These are phyloP conservation scores for Lentinula lateritia DNA, from an alignment of 768 basidiomycete species.

Conservation along the genomic window DNA sequence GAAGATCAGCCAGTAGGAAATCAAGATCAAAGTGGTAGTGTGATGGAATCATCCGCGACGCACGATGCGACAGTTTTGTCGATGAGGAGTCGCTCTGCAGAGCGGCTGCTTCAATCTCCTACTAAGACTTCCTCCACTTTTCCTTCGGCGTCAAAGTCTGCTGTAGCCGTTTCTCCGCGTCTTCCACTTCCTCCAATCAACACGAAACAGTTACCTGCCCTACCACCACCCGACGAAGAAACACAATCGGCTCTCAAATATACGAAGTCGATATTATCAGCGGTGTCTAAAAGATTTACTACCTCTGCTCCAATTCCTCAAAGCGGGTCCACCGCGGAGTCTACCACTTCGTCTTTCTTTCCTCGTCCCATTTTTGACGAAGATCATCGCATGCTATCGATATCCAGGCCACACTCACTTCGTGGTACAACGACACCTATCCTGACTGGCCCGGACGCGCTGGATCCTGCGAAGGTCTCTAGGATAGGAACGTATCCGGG, in stretches of 20 bases:
- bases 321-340: slow-evolving; percentile 1
- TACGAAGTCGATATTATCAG: neutral
- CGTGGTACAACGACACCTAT: neutral
- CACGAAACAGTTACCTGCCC: slow-evolving; percentile 1
- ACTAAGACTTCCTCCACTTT: neutral
- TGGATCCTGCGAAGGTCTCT: neutral
- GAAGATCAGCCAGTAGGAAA: neutral
- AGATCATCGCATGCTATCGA: neutral
- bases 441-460: neutral
- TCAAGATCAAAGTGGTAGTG: neutral
- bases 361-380: neutral
- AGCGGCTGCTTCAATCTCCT: neutral
- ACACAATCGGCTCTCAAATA: neutral
- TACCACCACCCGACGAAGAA: neutral
- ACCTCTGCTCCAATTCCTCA: neutral
- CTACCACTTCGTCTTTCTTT: slow-evolving; percentile 3
- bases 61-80: neutral
- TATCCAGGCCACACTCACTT: neutral
- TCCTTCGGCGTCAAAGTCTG: neutral
- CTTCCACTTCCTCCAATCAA: neutral
- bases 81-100: neutral
- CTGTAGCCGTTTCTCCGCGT: neutral
- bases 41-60: neutral
- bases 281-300: neutral
- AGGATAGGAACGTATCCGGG: neutral